These are phyloP conservation scores for Fusarium brachygibbosum DNA, from an alignment of 2,329 filamentous ascomycete species.

Conservation along the genomic window DNA sequence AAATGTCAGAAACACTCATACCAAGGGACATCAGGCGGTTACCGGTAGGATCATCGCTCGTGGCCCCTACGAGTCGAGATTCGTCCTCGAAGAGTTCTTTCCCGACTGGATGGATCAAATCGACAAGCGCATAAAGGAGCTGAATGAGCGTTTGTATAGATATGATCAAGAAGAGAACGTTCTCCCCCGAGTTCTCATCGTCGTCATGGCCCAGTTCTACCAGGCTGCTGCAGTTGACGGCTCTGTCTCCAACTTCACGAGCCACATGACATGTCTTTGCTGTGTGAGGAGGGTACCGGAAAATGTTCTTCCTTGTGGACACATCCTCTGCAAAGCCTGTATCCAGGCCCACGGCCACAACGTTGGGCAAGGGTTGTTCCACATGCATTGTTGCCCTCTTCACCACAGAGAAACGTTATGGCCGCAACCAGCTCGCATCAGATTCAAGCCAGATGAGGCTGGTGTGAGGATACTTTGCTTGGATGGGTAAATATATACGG, in stretches of 20 bases:
- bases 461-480: neutral
- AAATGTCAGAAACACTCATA: neutral
- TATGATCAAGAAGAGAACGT: neutral
- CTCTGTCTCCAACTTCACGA: neutral
- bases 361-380: neutral
- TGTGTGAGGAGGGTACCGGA: neutral
- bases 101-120: neutral
- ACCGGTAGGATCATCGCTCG: neutral
- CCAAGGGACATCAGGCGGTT: neutral
- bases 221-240: neutral
- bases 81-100: neutral
- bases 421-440: neutral
- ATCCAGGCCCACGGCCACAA: neutral
- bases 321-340: neutral
- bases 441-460: neutral
- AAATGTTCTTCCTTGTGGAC: neutral
- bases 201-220: neutral
- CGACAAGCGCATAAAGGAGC: neutral
- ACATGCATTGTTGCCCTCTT: neutral
- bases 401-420: neutral
- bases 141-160: neutral
- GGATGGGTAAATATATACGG: neutral
- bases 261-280: neutral
- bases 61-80: neutral
- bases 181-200: neutral